These are phyloP conservation scores for Xerocomus nothofagi DNA, from an alignment of 1,284 basidiomycete genomes.

Conservation along the genomic window DNA sequence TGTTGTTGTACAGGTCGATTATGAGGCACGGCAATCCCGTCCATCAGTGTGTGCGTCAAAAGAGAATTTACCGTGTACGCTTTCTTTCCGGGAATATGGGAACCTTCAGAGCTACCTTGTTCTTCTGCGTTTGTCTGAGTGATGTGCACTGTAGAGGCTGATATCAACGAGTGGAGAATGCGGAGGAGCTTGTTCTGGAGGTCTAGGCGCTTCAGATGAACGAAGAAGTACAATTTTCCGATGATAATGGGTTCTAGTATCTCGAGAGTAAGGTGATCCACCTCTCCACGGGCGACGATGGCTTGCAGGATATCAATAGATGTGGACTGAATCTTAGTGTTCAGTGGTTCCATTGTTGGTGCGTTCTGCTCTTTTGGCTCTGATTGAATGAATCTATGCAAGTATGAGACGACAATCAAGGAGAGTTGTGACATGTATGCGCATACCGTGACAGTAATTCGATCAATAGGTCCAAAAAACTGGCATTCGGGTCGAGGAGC, in stretches of 20 bases:
- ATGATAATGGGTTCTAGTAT: constrained; percentile 72
- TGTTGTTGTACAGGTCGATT: constrained; percentile 87
- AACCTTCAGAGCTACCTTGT: constrained; percentile 30
- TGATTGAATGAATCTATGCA: constrained; percentile 68
- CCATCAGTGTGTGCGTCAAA: constrained; percentile 75
- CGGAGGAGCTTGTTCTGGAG: constrained; percentile 93
- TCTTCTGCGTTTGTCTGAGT: constrained; percentile 31
- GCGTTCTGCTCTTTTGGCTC: constrained; percentile 57
- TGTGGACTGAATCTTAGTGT: constrained; percentile 68
- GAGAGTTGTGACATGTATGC: background rate
- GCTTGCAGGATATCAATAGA: constrained; percentile 82
- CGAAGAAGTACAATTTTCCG: constrained; percentile 71
- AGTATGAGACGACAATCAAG: background rate
- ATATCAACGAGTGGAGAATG: constrained; percentile 83
- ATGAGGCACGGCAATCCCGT: constrained; percentile 69
- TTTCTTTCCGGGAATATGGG: constrained; percentile 22
- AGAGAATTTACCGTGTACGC: constrained; percentile 62
- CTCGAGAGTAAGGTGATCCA: constrained; percentile 59
- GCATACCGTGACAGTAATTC: constrained; percentile 67
- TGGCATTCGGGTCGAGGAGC: constrained; percentile 55
- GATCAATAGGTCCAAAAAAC: constrained; percentile 74
- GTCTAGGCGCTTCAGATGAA: constrained; percentile 72
- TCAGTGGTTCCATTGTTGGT: constrained; percentile 58
- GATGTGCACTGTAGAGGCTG: constrained; percentile 45
- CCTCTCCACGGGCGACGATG: constrained; percentile 77